Evolutionary conservation across 106 monocot species (phyloP).

Genomic region (Platanthera guangdongensis): DNA sequence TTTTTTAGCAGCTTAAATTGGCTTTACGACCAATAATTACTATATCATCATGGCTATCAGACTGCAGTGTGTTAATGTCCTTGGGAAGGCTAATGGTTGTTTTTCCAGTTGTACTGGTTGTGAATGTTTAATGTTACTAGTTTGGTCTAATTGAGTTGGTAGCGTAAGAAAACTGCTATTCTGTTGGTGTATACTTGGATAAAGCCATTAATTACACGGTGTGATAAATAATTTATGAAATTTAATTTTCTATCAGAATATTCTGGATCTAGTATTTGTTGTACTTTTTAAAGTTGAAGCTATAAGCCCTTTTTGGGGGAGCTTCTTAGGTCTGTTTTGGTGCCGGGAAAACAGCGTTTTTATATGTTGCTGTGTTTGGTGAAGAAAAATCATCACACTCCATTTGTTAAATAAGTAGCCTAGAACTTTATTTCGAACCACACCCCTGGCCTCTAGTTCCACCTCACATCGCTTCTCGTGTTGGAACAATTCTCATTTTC

Average conservation of each 20-base stretch:
- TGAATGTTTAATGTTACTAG: not conserved
- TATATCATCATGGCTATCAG: not conserved
- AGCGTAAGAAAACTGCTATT: not conserved
- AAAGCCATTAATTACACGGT: not conserved
- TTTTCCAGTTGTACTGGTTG: not conserved
- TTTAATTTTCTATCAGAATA: not conserved
- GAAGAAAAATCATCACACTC: too few species aligned
- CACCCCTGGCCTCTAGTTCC: too few species aligned
- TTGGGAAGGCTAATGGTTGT: not conserved
- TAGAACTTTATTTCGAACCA: too few species aligned
- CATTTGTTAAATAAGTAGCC: too few species aligned
- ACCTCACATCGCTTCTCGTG: too few species aligned
- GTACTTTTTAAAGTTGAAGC: not conserved
- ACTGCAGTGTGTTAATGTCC: not conserved
- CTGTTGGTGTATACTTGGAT: not conserved
- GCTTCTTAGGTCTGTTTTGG: too few species aligned
- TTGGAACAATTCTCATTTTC: too few species aligned
- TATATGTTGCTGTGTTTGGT: too few species aligned
- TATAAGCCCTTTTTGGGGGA: too few species aligned
- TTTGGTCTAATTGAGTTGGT: not conserved
- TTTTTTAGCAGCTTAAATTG: not conserved
- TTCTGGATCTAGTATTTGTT: not conserved
- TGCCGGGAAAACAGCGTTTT: too few species aligned
- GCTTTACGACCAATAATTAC: not conserved
- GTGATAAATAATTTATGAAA: not conserved